A percentile compares a stretch with the other conserved stretches of the same genome.
These are phyloP conservation scores for Pseudogymnoascus sp. DNA, from an alignment of 2,329 filamentous ascomycete species.

Conservation along the genomic window DNA sequence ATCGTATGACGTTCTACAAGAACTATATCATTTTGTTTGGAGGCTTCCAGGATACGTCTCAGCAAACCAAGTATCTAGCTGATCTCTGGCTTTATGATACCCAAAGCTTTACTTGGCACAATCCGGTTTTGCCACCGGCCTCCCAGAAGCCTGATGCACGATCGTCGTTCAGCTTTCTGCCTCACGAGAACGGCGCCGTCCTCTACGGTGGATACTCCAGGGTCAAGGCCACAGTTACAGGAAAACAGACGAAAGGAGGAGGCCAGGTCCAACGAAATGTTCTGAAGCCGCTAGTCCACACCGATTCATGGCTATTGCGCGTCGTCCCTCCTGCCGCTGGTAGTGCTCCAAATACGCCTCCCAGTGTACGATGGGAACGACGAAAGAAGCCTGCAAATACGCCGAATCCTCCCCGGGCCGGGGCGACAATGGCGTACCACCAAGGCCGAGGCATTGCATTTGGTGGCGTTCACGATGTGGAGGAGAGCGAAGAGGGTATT, in stretches of 20 bases:
- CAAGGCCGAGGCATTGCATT: constrained; percentile 90
- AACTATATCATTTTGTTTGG: constrained; percentile 95
- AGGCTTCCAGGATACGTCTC: constrained; percentile 94
- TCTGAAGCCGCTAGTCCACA: constrained; percentile 81
- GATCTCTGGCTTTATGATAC: constrained; percentile 97
- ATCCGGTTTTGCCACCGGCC: constrained; percentile 66
- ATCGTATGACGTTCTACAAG: constrained; percentile 95
- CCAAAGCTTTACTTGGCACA: constrained; percentile 76
- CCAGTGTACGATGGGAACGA: constrained; percentile 81
- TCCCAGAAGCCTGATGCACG: constrained; percentile 84
- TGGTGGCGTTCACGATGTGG: constrained; percentile 89
- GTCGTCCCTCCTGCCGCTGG: constrained; percentile 68
- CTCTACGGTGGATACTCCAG: constrained; percentile 91
- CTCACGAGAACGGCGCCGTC: constrained; percentile 83
- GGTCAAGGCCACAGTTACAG: constrained; percentile 63
- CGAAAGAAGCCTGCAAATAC: constrained; percentile 88
- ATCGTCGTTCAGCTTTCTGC: constrained; percentile 86
- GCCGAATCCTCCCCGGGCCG: constrained; percentile 75
- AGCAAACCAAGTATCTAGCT: constrained; percentile 86
- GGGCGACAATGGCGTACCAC: constrained; percentile 89
- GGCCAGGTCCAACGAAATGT: constrained; percentile 60
- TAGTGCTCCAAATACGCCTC: constrained; percentile 56
- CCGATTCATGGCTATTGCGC: constrained; percentile 89
- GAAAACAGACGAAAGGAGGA: constrained; percentile 58
- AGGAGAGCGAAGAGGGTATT: constrained; percentile 87